A percentile compares a stretch with the other conserved stretches of the same genome.
Conservation (phyloP, 2,329 filamentous ascomycete genomes). For the Pseudogymnoascus sp. region DNA sequence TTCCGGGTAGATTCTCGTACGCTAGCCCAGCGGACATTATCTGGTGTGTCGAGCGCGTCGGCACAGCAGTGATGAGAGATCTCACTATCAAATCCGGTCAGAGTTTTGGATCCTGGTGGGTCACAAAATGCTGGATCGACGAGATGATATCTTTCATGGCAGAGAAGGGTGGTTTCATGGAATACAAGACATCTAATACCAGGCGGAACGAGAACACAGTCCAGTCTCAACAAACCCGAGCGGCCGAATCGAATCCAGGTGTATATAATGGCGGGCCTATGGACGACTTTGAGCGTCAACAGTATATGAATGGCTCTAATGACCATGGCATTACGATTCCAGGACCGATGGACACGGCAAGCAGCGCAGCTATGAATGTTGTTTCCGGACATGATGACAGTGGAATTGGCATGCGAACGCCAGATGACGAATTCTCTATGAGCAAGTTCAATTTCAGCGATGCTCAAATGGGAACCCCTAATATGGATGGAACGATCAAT, state of each 20-base stretch:
- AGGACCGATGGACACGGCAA: slow-evolving; percentile 30
- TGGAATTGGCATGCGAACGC: slow-evolving; percentile 63
- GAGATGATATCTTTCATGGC: slow-evolving; percentile 90
- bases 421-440: slow-evolving; percentile 56
- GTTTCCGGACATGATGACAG: slow-evolving; percentile 55
- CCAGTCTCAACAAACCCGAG: slow-evolving; percentile 15
- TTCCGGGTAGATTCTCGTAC: slow-evolving; percentile 66
- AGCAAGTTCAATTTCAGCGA: slow-evolving; percentile 47
- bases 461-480: slow-evolving; percentile 15
- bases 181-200: slow-evolving; percentile 40
- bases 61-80: slow-evolving; percentile 71
- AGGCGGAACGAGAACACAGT: background rate
- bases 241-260: slow-evolving; percentile 22
- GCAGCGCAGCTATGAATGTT: slow-evolving; percentile 37
- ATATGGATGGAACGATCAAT: slow-evolving; percentile 8
- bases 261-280: slow-evolving; percentile 25
- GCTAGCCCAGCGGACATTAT: slow-evolving; percentile 66
- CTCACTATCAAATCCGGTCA: slow-evolving; percentile 70
- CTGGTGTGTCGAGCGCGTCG: slow-evolving; percentile 67
- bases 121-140: slow-evolving; percentile 90
- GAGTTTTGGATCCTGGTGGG: slow-evolving; percentile 88
- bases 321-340: slow-evolving; percentile 16
- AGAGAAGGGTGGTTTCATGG: slow-evolving; percentile 83
- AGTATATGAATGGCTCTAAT: slow-evolving; percentile 17
- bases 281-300: slow-evolving; percentile 24